phyloP scores from a whole-genome alignment of 495 filamentous ascomycete genomes.

The Tetracladium marchalianum region DNA sequence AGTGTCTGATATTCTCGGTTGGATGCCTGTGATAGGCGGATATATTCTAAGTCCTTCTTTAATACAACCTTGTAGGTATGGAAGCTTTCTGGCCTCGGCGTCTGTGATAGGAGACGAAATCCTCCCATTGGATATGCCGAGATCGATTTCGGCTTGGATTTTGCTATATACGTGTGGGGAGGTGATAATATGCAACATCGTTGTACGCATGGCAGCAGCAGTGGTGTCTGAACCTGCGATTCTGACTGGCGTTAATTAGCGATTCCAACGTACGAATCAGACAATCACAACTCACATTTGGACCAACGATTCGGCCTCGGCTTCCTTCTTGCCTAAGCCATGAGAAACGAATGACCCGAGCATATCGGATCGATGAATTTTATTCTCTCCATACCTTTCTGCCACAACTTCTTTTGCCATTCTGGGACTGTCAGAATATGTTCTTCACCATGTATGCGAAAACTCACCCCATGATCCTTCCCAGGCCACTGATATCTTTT shows the following conservation, averaged over 20 bases:
- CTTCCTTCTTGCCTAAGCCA: constrained; percentile 27
- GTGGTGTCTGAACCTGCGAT: constrained; percentile 57
- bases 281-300: constrained; percentile 18
- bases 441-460: not conserved
- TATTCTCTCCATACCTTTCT: constrained; percentile 21
- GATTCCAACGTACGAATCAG: too few relatives aligned
- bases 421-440: not conserved
- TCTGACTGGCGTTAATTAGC: constrained; percentile 1
- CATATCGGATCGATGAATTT: constrained; percentile 26
- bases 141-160: constrained; percentile 47
- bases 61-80: constrained; percentile 43
- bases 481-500: constrained; percentile 39
- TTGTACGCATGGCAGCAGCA: constrained; percentile 44
- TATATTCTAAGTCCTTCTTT: constrained; percentile 40
- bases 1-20: constrained; percentile 40
- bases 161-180: constrained; percentile 34
- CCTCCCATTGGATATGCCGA: constrained; percentile 20
- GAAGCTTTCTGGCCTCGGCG: constrained; percentile 31
- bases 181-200: constrained; percentile 43
- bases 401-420: constrained; percentile 18
- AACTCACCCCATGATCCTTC: constrained; percentile 36
- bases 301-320: constrained; percentile 29
- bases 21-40: constrained; percentile 25
- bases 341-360: constrained; percentile 31
- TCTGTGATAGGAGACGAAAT: constrained; percentile 26